Conservation (phyloP, 495 filamentous ascomycete genomes). For the Tuber borchii region DNA sequence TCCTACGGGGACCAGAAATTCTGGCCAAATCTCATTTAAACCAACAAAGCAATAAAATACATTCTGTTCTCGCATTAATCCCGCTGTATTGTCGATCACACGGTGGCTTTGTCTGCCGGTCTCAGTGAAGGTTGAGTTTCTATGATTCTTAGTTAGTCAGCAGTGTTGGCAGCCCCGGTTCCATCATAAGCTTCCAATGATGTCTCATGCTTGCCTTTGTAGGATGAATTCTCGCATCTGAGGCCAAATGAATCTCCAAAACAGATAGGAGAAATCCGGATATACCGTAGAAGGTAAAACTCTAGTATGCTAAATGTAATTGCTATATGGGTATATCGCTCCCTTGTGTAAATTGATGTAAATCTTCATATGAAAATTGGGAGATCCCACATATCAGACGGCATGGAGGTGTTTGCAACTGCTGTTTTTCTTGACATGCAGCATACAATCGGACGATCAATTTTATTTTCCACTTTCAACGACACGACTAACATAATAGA, state of each 20-base stretch:
- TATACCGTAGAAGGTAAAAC: neutral
- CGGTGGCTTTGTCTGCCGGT: neutral
- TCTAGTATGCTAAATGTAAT: neutral
- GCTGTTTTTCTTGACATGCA: neutral
- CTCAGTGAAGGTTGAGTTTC: neutral
- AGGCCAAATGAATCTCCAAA: neutral
- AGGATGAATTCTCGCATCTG: neutral
- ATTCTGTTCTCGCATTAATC: too few species aligned
- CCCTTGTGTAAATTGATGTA: neutral
- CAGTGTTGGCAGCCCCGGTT: neutral
- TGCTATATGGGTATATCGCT: neutral
- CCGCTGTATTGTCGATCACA: too few species aligned
- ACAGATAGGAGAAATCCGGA: neutral
- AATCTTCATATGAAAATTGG: neutral
- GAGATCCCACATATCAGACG: neutral
- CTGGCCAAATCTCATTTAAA: neutral
- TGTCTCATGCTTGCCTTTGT: neutral
- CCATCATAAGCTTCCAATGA: neutral
- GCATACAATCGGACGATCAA: neutral
- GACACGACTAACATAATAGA: neutral
- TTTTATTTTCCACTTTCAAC: neutral
- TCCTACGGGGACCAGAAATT: neutral
- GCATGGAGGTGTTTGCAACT: neutral
- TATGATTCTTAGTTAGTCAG: neutral
- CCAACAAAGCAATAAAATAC: neutral